A percentile compares a stretch with the other conserved stretches of the same genome.
phyloP scores from a whole-genome alignment of 306 rosid genomes.

The Echinosophora koreensis region DNA sequence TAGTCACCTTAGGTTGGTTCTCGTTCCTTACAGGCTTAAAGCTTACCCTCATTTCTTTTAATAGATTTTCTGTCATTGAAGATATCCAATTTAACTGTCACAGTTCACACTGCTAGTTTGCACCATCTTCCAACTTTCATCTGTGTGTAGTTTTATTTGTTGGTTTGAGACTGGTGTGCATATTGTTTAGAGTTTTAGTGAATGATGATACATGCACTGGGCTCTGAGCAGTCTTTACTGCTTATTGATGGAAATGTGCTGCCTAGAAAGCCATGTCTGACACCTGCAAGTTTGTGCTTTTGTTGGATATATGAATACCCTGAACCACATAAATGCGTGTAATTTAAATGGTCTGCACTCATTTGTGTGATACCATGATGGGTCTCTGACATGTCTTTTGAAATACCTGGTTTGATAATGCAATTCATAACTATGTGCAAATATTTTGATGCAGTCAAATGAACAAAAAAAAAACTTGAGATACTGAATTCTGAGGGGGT shows the following conservation, averaged over 20 bases:
- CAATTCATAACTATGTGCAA: neutral
- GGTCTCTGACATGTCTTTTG: neutral
- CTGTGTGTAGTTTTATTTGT: neutral
- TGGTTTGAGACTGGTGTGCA: neutral
- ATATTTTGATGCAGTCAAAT: neutral
- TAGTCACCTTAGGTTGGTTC: too few relatives aligned
- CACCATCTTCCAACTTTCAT: too few relatives aligned
- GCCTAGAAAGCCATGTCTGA: constrained; percentile 55
- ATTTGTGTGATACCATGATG: neutral
- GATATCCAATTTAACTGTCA: too few relatives aligned
- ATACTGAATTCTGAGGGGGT: neutral
- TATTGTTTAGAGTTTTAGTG: neutral
- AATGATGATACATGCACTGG: constrained; percentile 56
- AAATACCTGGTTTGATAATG: neutral
- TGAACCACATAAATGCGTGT: neutral
- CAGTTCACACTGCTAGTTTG: too few relatives aligned
- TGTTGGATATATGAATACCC: neutral
- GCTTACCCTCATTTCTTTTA: too few relatives aligned
- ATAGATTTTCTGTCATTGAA: too few relatives aligned
- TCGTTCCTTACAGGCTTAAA: too few relatives aligned
- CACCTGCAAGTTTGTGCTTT: neutral
- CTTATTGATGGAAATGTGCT: constrained; percentile 47
- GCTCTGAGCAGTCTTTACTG: constrained; percentile 51
- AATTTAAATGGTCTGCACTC: neutral
- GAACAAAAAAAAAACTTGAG: neutral